Conservation (phyloP, 352 stramenopile genomes). For the Phytophthora pluvialis region DNA sequence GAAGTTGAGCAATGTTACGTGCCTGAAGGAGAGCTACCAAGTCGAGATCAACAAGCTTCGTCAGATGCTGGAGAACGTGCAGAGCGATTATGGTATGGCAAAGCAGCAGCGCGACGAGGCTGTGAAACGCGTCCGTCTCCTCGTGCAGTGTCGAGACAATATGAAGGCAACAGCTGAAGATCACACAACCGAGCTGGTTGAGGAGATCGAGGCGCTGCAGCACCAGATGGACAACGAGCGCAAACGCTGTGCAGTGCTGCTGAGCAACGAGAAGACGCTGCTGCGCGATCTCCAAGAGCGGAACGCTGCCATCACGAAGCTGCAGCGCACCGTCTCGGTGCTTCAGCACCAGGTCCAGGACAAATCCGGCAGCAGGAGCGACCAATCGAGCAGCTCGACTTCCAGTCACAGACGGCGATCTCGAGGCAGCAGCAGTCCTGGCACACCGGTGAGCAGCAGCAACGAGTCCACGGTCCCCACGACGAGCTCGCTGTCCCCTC, state of each 20-base stretch:
- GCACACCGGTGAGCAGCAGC: slow-evolving; percentile 37
- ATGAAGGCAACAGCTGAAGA: slow-evolving; percentile 69
- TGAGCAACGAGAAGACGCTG: slow-evolving; percentile 74
- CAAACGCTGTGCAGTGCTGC: slow-evolving; percentile 64
- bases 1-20: slow-evolving; percentile 48
- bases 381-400: slow-evolving; percentile 24
- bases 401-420: slow-evolving; percentile 29
- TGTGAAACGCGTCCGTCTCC: slow-evolving; percentile 55
- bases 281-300: slow-evolving; percentile 75
- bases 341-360: slow-evolving; percentile 40
- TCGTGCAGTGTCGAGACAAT: slow-evolving; percentile 68
- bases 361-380: slow-evolving; percentile 19
- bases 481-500: slow-evolving; percentile 29
- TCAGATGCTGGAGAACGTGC: slow-evolving; percentile 43
- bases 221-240: slow-evolving; percentile 70
- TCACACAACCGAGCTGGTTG: slow-evolving; percentile 66
- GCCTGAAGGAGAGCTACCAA: slow-evolving; percentile 64
- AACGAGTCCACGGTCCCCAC: slow-evolving; percentile 42
- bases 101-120: slow-evolving; percentile 68
- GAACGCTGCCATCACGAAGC: slow-evolving; percentile 55
- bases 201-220: slow-evolving; percentile 75
- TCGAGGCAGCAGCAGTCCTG: slow-evolving; percentile 27
- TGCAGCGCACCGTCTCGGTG: slow-evolving; percentile 52
- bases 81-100: slow-evolving; percentile 48
- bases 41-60: slow-evolving; percentile 54